These are phyloP conservation scores for Omphalotus guepiniiformis DNA, from an alignment of 768 basidiomycete genomes.

Conservation along the genomic window DNA sequence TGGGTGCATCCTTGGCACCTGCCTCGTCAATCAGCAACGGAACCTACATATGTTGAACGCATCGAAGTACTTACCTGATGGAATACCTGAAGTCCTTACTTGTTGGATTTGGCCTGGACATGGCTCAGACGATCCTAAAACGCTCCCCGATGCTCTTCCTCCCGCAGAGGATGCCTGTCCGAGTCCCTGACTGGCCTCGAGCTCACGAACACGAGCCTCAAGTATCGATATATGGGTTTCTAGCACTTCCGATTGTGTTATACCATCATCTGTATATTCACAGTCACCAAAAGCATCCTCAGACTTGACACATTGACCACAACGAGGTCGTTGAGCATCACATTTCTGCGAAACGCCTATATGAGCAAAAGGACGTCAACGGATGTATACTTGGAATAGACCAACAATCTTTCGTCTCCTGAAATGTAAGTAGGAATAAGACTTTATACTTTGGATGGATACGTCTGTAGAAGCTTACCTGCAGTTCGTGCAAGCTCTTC, in stretches of 20 bases:
- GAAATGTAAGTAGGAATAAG: neutral
- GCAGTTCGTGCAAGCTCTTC: conserved; percentile 51
- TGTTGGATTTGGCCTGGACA: too few species aligned
- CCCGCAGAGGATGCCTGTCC: conserved; percentile 7
- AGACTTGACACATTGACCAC: conserved; percentile 44
- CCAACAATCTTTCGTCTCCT: conserved; percentile 50
- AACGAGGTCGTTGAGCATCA: conserved; percentile 46
- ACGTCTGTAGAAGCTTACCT: conserved; percentile 28
- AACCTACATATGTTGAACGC: neutral
- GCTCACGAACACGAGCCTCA: conserved; percentile 36
- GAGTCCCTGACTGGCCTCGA: conserved; percentile 23
- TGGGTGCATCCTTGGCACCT: too few species aligned
- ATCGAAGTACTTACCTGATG: neutral
- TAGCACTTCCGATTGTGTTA: conserved; percentile 39
- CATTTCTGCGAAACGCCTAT: conserved; percentile 38
- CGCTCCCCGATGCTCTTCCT: conserved; percentile 11
- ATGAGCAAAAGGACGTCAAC: neutral
- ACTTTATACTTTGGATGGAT: neutral
- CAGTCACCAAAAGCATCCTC: conserved; percentile 45
- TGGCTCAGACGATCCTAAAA: conserved; percentile 5
- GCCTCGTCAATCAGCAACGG: too few species aligned
- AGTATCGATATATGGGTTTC: conserved; percentile 44
- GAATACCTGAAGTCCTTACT: neutral
- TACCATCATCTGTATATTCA: conserved; percentile 48
- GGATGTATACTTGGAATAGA: neutral